Conservation (phyloP, 495 filamentous ascomycete genomes). For the Penicillium macrosclerotiorum region DNA sequence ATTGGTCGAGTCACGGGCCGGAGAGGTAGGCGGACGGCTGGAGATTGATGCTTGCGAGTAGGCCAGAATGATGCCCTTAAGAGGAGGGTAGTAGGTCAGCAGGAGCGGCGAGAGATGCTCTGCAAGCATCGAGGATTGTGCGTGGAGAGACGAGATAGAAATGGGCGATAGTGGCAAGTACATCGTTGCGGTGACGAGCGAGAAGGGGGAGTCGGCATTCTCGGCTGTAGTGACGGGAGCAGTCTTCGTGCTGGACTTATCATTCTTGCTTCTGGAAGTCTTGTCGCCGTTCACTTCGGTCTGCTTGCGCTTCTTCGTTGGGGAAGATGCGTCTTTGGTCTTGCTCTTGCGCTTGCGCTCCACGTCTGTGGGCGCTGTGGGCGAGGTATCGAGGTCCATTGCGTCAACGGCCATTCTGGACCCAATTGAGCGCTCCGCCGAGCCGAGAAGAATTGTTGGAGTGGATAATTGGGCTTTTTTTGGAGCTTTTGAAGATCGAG, state of each 20-base stretch:
- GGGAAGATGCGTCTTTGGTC: conserved; percentile 42
- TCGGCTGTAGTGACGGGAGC: conserved; percentile 1
- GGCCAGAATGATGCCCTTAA: conserved; percentile 68
- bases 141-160: conserved; percentile 58
- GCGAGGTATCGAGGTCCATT: conserved; percentile 42
- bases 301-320: conserved; percentile 52
- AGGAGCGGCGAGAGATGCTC: conserved; percentile 76
- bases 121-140: conserved; percentile 64
- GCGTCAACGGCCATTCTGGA: conserved; percentile 40
- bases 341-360: conserved; percentile 55
- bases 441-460: conserved; percentile 10
- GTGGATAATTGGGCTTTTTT: conserved; percentile 14
- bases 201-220: conserved; percentile 53
- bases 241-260: conserved; percentile 12
- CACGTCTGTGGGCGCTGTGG: conserved; percentile 11
- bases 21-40: conserved; percentile 27
- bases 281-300: conserved; percentile 16
- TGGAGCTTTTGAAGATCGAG: conserved; percentile 18
- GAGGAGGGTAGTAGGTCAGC: conserved; percentile 70
- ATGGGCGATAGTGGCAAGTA: conserved; percentile 72
- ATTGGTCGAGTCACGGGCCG: conserved; percentile 26
- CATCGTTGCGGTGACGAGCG: conserved; percentile 58
- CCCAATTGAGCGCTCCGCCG: conserved; percentile 24
- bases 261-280: conserved; percentile 31
- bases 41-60: conserved; percentile 60